These are phyloP conservation scores for Ophiostoma quercus DNA, from an alignment of 2,329 filamentous ascomycete species.

Conservation along the genomic window DNA sequence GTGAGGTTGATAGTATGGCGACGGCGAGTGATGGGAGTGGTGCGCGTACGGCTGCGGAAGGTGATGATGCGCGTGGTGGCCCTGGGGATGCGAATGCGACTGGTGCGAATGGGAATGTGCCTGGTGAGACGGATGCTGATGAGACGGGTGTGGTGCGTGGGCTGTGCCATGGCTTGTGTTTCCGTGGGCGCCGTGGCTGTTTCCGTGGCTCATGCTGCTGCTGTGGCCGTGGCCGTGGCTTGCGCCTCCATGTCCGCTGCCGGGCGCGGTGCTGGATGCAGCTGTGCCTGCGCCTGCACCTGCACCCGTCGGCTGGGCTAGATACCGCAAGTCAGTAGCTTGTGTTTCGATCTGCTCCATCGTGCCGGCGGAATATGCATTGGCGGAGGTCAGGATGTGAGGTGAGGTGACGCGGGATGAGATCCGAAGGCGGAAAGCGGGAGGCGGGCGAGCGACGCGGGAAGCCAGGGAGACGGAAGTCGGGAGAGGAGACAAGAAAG, in stretches of 20 bases:
- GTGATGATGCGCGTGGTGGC: neutral
- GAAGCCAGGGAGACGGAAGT: neutral
- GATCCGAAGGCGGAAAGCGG: no score
- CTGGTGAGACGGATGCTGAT: no score
- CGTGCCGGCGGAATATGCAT: constrained; percentile 36
- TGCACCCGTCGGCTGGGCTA: constrained; percentile 37
- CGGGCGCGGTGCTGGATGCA: constrained; percentile 25
- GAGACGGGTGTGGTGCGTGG: neutral
- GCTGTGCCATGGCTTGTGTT: neutral
- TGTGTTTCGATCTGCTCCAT: constrained; percentile 54
- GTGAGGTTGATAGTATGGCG: constrained; percentile 16
- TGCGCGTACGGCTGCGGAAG: constrained; percentile 19
- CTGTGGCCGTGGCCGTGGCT: constrained; percentile 14
- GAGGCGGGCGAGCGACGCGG: neutral
- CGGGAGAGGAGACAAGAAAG: neutral
- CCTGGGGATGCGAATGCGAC: no score
- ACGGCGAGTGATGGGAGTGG: constrained; percentile 23
- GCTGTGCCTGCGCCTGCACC: neutral
- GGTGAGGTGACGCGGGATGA: neutral
- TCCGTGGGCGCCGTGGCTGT: constrained; percentile 24
- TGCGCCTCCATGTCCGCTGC: constrained; percentile 21
- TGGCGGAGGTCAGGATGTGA: neutral
- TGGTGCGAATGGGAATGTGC: no score
- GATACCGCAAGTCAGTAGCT: constrained; percentile 50
- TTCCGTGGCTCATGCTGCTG: constrained; percentile 24